phyloP scores from a whole-genome alignment of 176 grass and related monocot species.

The Carex parvula region DNA sequence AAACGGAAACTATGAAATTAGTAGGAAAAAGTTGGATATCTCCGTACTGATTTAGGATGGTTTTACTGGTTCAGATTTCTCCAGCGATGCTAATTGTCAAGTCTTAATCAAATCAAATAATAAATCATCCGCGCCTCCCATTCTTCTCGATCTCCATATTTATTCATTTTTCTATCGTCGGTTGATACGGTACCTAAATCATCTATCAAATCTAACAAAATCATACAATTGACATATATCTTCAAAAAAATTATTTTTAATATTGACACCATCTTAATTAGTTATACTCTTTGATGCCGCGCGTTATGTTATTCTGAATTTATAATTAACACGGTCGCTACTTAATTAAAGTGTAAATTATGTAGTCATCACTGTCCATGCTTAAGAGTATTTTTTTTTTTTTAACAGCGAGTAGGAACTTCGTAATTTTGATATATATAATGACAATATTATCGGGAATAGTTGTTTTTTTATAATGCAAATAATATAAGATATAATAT shows the following conservation, averaged over 20 bases:
- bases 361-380: no score
- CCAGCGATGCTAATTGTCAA: neutral
- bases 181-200: neutral
- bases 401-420: no score
- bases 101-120: constrained; percentile 16
- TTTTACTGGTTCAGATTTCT: neutral
- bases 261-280: no score
- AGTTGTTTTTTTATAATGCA: no score
- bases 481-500: no score
- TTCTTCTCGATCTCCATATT: neutral
- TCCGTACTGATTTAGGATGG: constrained; percentile 2
- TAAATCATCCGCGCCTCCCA: neutral
- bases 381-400: no score
- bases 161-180: neutral
- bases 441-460: no score
- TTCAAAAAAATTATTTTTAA: neutral
- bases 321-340: no score
- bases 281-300: no score
- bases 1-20: neutral
- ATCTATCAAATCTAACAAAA: neutral
- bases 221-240: neutral
- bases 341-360: no score
- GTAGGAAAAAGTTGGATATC: neutral
- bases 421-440: no score
- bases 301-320: no score